Evolutionary conservation across 2,329 filamentous ascomycete genomes (phyloP), one percentile per base, ranked within the genome.

Genomic region (Aotearoamyces nothofagi): DNA sequence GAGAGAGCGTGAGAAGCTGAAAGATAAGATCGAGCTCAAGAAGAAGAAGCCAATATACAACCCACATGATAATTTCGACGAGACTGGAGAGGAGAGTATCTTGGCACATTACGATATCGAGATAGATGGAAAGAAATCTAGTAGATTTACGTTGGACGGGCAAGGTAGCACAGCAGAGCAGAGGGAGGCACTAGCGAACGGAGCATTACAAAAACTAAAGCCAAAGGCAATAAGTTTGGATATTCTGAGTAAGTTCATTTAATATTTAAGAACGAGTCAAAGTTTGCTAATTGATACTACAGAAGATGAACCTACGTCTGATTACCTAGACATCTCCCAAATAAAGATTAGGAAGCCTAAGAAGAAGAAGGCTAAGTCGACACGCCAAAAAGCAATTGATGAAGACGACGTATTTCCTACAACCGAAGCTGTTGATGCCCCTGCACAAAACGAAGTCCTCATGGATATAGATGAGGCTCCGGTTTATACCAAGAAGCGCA

Each of bases 101-200:
- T 57, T 98, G 23, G 71, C 80, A 9, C 87, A 98, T 42, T 98
- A 98, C 47, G 90, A 96, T 43, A 90, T 96, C 39, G 87, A 93
- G 46, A 92, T 94, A 30, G 70, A 78, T 19, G 84, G 84, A 31
- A 93, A 92, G 55, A 90, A 92, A 57, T 61, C 66, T 32, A 93
- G 92, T 50, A 68, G 69, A 14, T 98, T 98, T 44, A 93, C 81
- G 0, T 60, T 98, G 10, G 82, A 92, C 50, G 75, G 74, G 3
- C 66, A 74, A 36, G 86, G 84, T 3, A 75, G 70, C 17, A 75
- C 63, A 14, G 66, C 68, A 9, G 75, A 80, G 40, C 60, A 76
- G 26, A 57, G 66, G 11, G 68, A 73, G 36, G 64, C 63, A 22
- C 49, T 66, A 20, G 53, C 55, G 47, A 26, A 37, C 19, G 51